Evolutionary conservation across 2,329 filamentous ascomycete genomes (phyloP), one percentile per base, ranked within the genome.

Genomic region (Nemania diffusa): DNA sequence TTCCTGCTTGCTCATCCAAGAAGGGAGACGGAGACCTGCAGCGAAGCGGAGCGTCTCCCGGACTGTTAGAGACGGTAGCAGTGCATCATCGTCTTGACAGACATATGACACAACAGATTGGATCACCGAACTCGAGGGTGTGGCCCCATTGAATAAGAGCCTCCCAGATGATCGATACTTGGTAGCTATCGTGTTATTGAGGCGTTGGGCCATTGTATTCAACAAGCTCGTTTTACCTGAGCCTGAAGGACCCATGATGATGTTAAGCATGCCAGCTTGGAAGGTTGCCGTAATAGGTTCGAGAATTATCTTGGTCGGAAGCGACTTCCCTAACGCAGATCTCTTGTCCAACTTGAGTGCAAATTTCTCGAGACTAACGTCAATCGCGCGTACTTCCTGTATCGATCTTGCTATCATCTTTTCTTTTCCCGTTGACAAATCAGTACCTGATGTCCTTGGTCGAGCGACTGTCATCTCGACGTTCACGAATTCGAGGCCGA

Each of bases 171-270:
- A 81, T 4, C 80, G 82, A 73, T 94, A 94, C 62, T 83, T 84
- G 0, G 89, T 92, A 1, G 84, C 83, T 2, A 88, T 71, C 1
- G 87, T 88, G 64, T 87, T 88, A 27, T 88, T 86, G 4, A 94
- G 79, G 17, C 92, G 84, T 2, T 88, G 81, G 0, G 92, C 90
- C 85, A 94, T 91, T 1, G 89, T 85, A 74, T 92, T 93, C 11
- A 94, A 82, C 0, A 93, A 81, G 0, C 90, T 91, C 0, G 91
- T 93, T 77, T 94, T 94, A 0, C 92, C 92, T 52, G 88, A 91
- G 0, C 92, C 92, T 0, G 91, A 93, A 0, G 92, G 92, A 0
- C 92, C 92, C 91, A 94, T 93, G 70, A 94, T 92, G 26, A 93
- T 85, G 69, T 94, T 94, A 15, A 94, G 76, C 15, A 86, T 82